Conservation (phyloP, 805 yeast species). For the Tetrapisispora iriomotensis region DNA sequence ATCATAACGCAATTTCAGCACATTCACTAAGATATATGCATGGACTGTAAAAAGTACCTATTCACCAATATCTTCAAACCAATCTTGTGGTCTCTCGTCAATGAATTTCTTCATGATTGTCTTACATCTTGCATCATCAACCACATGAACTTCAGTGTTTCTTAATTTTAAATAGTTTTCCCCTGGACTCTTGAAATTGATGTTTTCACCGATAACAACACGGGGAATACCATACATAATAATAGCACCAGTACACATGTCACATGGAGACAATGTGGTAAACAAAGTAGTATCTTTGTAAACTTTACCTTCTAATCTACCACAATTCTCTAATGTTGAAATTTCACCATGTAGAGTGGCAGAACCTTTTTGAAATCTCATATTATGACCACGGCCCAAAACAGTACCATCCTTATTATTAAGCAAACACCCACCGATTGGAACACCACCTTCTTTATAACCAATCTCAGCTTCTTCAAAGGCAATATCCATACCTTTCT, state of each 20-base stretch:
- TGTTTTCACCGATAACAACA: slow-evolving; percentile 84
- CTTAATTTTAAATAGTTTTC: slow-evolving; percentile 59
- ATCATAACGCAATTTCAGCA: too few relatives aligned
- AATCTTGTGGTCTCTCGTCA: slow-evolving; percentile 61
- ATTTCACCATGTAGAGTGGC: slow-evolving; percentile 91
- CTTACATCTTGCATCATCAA: slow-evolving; percentile 52
- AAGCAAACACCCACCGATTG: slow-evolving; percentile 45
- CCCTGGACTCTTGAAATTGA: slow-evolving; percentile 64
- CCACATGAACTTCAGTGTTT: slow-evolving; percentile 64
- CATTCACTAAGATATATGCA: too few relatives aligned
- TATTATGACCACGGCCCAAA: slow-evolving; percentile 82
- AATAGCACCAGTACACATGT: slow-evolving; percentile 93
- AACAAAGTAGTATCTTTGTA: slow-evolving; percentile 85
- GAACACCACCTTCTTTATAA: slow-evolving; percentile 80
- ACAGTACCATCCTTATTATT: slow-evolving; percentile 59
- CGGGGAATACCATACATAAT: slow-evolving; percentile 79
- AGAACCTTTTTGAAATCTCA: slow-evolving; percentile 76
- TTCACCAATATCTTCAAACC: slow-evolving; percentile 74
- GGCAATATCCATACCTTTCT: slow-evolving; percentile 57
- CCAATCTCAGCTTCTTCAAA: slow-evolving; percentile 61
- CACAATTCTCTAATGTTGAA: slow-evolving; percentile 80
- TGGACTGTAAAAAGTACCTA: too few relatives aligned
- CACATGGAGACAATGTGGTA: slow-evolving; percentile 87
- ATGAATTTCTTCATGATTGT: slow-evolving; percentile 72
- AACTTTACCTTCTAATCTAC: slow-evolving; percentile 68